These are phyloP conservation scores for Yarrowia sp. DNA, from an alignment of 805 yeast genomes.

Conservation along the genomic window DNA sequence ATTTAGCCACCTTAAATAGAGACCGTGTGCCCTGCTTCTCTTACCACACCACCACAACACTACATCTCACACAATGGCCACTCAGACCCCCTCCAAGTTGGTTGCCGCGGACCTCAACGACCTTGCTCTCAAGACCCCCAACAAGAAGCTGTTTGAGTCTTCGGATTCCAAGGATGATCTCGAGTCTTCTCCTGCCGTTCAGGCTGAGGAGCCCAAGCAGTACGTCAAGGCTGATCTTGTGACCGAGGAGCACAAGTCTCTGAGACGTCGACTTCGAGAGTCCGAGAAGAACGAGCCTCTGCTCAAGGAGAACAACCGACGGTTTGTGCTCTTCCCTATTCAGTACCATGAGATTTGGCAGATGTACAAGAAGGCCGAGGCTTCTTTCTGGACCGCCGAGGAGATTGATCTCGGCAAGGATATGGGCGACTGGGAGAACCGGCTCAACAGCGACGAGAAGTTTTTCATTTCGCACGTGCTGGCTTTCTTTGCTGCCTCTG, in stretches of 20 bases:
- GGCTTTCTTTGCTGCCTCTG: constrained; percentile 98
- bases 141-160: constrained; percentile 45
- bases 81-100: constrained; percentile 62
- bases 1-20: constrained; percentile 10
- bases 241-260: constrained; percentile 9
- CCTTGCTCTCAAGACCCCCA: constrained; percentile 49
- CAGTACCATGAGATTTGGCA: constrained; percentile 98
- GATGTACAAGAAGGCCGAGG: constrained; percentile 98
- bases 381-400: constrained; percentile 99
- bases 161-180: constrained; percentile 42
- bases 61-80: constrained; percentile 32
- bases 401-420: constrained; percentile 96
- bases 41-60: background rate
- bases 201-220: constrained; percentile 32
- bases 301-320: constrained; percentile 74
- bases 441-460: constrained; percentile 85
- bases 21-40: background rate
- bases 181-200: constrained; percentile 5
- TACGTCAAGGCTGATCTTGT: background rate
- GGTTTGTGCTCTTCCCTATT: constrained; percentile 94
- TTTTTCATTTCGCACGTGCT: constrained; percentile 87
- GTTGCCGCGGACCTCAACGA: constrained; percentile 57
- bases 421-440: constrained; percentile 85
- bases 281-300: constrained; percentile 68
- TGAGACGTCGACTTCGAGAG: constrained; percentile 22